These are phyloP conservation scores for Podospora pseudoanserina DNA, from an alignment of 495 filamentous ascomycete genomes.

Conservation along the genomic window DNA sequence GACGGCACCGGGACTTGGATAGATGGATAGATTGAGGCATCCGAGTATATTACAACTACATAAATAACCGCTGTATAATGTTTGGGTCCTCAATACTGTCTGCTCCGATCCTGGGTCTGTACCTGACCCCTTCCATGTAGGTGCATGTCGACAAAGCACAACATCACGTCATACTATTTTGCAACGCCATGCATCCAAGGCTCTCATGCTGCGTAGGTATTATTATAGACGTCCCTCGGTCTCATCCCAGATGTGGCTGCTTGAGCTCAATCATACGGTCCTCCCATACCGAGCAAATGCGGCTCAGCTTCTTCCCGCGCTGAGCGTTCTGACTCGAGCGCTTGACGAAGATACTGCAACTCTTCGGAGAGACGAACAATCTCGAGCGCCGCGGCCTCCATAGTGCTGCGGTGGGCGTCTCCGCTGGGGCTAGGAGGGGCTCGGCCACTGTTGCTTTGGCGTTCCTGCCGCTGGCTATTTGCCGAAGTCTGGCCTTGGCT, in stretches of 20 bases:
- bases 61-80: background rate
- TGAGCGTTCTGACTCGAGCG: constrained; percentile 54
- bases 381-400: constrained; percentile 70
- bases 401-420: constrained; percentile 58
- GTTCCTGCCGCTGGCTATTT: too few species aligned
- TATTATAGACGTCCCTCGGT: too few species aligned
- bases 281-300: constrained; percentile 54
- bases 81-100: too few species aligned
- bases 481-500: too few species aligned
- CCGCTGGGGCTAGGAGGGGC: background rate
- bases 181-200: too few species aligned
- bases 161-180: too few species aligned
- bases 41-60: background rate
- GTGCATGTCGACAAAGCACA: too few species aligned
- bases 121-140: too few species aligned
- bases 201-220: too few species aligned
- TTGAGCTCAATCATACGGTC: constrained; percentile 71
- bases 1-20: background rate
- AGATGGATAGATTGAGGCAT: background rate
- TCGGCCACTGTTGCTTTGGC: too few species aligned
- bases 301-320: constrained; percentile 58
- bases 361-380: constrained; percentile 71
- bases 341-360: constrained; percentile 65
- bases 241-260: constrained; percentile 18
- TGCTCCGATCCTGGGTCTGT: too few species aligned